These are phyloP conservation scores for Clitocybe nebularis DNA, from an alignment of 1,284 basidiomycete species.

Conservation along the genomic window DNA sequence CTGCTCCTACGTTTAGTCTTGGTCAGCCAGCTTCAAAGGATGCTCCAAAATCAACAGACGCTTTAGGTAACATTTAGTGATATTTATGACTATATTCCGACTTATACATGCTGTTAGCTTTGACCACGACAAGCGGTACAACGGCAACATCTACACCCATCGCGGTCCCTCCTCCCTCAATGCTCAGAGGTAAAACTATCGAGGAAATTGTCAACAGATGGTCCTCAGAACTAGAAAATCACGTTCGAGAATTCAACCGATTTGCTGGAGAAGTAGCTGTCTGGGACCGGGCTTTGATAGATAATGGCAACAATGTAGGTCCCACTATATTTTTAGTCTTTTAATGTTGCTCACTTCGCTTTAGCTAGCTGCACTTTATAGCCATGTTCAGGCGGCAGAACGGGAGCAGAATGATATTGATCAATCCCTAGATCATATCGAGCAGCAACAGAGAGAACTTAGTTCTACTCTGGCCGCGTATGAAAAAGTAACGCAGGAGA, in stretches of 20 bases:
- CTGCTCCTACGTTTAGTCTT: conserved; percentile 6
- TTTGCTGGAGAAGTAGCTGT: conserved; percentile 90
- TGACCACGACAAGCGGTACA: conserved; percentile 21
- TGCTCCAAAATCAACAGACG: conserved; percentile 31
- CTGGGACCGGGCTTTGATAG: conserved; percentile 92
- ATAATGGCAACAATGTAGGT: conserved; percentile 89
- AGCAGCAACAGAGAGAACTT: conserved; percentile 90
- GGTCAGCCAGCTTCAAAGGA: conserved; percentile 18
- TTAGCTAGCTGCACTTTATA: conserved; percentile 77
- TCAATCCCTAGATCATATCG: conserved; percentile 86
- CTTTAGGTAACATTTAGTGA: conserved; percentile 20
- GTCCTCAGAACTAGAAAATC: conserved; percentile 82
- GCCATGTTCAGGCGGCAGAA: conserved; percentile 74
- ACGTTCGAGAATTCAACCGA: conserved; percentile 85
- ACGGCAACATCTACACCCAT: conserved; percentile 30
- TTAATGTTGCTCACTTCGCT: background rate
- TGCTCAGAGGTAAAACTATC: conserved; percentile 89
- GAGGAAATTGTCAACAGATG: conserved; percentile 96
- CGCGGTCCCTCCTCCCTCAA: conserved; percentile 71
- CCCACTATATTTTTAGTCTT: background rate
- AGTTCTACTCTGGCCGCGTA: conserved; percentile 78
- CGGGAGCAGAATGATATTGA: conserved; percentile 76
- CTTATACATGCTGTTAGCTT: conserved; percentile 5
- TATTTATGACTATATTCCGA: background rate
- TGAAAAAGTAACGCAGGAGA: conserved; percentile 80